phyloP scores from a whole-genome alignment of 192 early-diverging fungal genomes.

The Phycomyces blakesleeanus region DNA sequence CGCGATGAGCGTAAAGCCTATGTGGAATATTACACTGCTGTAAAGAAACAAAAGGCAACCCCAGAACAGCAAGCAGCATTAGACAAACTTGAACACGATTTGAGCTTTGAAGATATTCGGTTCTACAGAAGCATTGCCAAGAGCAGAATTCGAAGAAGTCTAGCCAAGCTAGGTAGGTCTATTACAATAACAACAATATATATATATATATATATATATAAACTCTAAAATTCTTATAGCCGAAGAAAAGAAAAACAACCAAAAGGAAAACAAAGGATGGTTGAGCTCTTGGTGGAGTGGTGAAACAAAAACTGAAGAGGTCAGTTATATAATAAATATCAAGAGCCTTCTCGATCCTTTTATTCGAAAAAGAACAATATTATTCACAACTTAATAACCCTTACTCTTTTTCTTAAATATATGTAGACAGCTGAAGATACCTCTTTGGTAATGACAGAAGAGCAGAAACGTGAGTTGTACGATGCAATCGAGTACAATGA shows the following conservation, averaged over 20 bases:
- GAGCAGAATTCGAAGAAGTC: slow-evolving; percentile 57
- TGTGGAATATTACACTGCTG: slow-evolving; percentile 53
- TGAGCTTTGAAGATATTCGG: slow-evolving; percentile 77
- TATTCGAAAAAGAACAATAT: too few species aligned
- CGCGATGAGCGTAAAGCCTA: slow-evolving; percentile 68
- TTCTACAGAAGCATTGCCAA: slow-evolving; percentile 67
- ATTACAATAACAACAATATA: too few species aligned
- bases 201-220: background rate
- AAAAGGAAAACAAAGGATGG: slow-evolving; percentile 47
- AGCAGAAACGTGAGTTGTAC: slow-evolving; percentile 77
- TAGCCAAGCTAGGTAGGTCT: slow-evolving; percentile 39
- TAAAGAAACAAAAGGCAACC: slow-evolving; percentile 33
- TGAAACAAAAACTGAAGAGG: background rate
- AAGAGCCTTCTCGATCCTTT: too few species aligned
- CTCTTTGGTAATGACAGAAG: slow-evolving; percentile 49
- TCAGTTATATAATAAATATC: background rate
- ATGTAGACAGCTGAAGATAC: slow-evolving; percentile 5
- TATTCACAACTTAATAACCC: background rate
- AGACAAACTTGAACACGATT: slow-evolving; percentile 53
- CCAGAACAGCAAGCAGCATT: slow-evolving; percentile 41
- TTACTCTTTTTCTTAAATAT: background rate
- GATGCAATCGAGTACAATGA: slow-evolving; percentile 82
- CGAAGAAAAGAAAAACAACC: slow-evolving; percentile 27
- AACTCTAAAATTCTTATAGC: slow-evolving; percentile 1
- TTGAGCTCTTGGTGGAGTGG: slow-evolving; percentile 28